These are phyloP conservation scores for Lipomyces yamanashiensis DNA, from an alignment of 805 yeast species.

Conservation along the genomic window DNA sequence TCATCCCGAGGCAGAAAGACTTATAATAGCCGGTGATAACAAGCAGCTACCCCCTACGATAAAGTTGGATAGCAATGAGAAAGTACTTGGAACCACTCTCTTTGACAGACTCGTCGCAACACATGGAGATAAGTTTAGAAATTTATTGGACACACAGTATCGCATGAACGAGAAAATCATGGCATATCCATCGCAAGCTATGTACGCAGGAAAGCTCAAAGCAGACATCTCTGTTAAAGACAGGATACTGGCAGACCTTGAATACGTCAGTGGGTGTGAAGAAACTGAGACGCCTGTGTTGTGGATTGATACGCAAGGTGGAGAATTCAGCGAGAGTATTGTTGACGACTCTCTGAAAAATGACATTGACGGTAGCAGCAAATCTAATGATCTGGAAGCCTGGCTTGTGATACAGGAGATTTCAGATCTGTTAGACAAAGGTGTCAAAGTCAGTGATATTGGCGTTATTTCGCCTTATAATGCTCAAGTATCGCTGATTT, in stretches of 20 bases:
- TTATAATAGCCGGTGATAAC: slow-evolving; percentile 91
- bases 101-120: slow-evolving; percentile 74
- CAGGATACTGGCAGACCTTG: slow-evolving; percentile 61
- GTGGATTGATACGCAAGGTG: slow-evolving; percentile 96
- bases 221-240: slow-evolving; percentile 63
- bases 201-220: slow-evolving; percentile 65
- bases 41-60: slow-evolving; percentile 91
- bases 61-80: slow-evolving; percentile 54
- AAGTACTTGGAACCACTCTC: slow-evolving; percentile 63
- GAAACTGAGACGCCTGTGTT: slow-evolving; percentile 61
- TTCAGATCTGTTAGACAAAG: slow-evolving; percentile 53
- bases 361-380: slow-evolving; percentile 51
- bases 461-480: slow-evolving; percentile 91
- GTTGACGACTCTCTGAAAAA: slow-evolving; percentile 43
- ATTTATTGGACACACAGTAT: slow-evolving; percentile 76
- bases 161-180: slow-evolving; percentile 82
- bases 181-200: slow-evolving; percentile 70
- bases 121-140: slow-evolving; percentile 55
- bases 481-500: slow-evolving; percentile 76
- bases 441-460: slow-evolving; percentile 61
- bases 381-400: slow-evolving; percentile 78
- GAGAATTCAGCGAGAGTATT: slow-evolving; percentile 69
- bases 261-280: slow-evolving; percentile 55
- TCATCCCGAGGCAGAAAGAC: slow-evolving; percentile 59
- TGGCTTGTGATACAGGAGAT: slow-evolving; percentile 64